Evolutionary conservation across 768 basidiomycete species (phyloP), one percentile per base, ranked within the genome.

Genomic region (Suillus variegatus): DNA sequence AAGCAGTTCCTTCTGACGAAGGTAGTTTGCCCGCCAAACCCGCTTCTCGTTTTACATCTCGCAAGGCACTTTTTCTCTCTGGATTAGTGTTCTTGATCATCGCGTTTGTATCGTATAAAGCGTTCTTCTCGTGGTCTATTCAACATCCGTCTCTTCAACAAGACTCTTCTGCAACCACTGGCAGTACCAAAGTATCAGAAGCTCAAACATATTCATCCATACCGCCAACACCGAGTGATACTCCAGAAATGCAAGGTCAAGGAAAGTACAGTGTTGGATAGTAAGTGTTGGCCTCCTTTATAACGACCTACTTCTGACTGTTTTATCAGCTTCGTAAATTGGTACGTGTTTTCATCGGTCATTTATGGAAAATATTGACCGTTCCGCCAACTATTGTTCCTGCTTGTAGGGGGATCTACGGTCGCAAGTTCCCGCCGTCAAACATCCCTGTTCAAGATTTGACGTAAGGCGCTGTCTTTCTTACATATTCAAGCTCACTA

Each of bases 391-490:
- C 61, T 62, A 38, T 74, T 64, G 28, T 28, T 60, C 25, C 3
- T 60, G 20, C 18, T 44, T 64, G 54, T 68, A 91, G 95, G 95
- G 96, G 94, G 6, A 98, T 99, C 43, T 99, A 99, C 74, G 97
- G 88, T 35, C 85, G 96, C 66, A 96, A 95, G 77, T 99, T 86
- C 75, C 92, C 91, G 43, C 97, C 97, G 1, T 89, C 90, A 4
- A 74, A 86, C 58, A 94, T 98, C 66, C 97, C 96, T 13, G 85
- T 78, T 3, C 76, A 92, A 22, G 89, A 96, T 74, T 85, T 99
- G 70, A 98, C 97, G 92, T 93, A 78, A 68, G 88, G 64, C 20
- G 13, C 36, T 60, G 40, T 36, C 52, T 52, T 20, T 68, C 16
- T 40, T 51, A 32, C 28, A 47, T 56, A 40, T 22, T 49, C 32